These are phyloP conservation scores for Vigna unguiculata DNA, from an alignment of 306 rosid species.

Conservation along the genomic window DNA sequence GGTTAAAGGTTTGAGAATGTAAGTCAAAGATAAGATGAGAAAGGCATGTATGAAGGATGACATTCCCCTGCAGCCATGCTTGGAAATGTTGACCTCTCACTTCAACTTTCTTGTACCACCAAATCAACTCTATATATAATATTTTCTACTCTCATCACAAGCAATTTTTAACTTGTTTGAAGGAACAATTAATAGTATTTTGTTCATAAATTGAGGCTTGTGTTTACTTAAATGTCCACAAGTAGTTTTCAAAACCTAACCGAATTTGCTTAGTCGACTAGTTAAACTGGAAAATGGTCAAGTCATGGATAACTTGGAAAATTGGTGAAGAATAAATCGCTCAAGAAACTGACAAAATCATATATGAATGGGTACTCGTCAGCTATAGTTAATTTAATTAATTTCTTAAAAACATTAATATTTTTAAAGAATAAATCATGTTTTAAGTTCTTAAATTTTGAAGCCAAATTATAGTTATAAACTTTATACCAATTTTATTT, in stretches of 20 bases:
- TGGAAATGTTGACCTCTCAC: slow-evolving; percentile 10
- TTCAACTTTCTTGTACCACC: not conserved
- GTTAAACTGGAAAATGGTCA: not conserved
- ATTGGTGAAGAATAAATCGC: not conserved
- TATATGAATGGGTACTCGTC: not conserved
- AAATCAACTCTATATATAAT: not conserved
- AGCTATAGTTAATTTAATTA: not conserved
- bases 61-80: slow-evolving; percentile 17
- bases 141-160: not conserved
- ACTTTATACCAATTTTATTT: too few species aligned
- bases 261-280: not conserved
- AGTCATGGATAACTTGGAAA: not conserved
- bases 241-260: not conserved
- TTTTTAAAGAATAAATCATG: not conserved
- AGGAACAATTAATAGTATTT: not conserved
- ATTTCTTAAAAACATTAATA: not conserved
- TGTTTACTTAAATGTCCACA: not conserved
- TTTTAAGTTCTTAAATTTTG: too few species aligned
- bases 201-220: not conserved
- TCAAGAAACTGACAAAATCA: not conserved
- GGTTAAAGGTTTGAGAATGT: not conserved
- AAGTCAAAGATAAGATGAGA: slow-evolving; percentile 37
- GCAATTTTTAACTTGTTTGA: not conserved
- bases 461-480: too few species aligned
- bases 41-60: not conserved